A percentile compares a stretch with the other conserved stretches of the same genome.
phyloP scores from a whole-genome alignment of 768 basidiomycete species.

The Postia placenta region DNA sequence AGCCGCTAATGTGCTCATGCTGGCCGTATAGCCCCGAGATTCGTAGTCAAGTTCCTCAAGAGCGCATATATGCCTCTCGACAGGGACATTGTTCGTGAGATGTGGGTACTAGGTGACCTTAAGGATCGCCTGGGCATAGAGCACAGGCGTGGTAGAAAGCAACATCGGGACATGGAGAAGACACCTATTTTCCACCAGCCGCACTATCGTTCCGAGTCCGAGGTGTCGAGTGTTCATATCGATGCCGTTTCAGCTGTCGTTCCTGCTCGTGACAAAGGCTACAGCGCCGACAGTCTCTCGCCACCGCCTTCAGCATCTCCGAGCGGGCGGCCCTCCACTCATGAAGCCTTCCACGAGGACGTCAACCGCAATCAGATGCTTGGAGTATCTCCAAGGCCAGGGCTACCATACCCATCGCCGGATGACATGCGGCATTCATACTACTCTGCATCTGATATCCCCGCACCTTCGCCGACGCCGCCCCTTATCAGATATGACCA shows the following conservation, averaged over 20 bases:
- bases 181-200: slow-evolving; percentile 67
- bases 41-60: slow-evolving; percentile 66
- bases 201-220: slow-evolving; percentile 61
- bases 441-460: slow-evolving; percentile 48
- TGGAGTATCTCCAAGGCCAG: slow-evolving; percentile 1
- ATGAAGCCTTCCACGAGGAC: slow-evolving; percentile 1
- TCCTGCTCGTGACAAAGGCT: slow-evolving; percentile 6
- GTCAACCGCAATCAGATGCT: slow-evolving; percentile 5
- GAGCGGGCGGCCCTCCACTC: slow-evolving; percentile 4
- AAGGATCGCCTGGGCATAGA: slow-evolving; percentile 75
- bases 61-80: slow-evolving; percentile 76
- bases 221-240: slow-evolving; percentile 34
- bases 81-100: slow-evolving; percentile 88
- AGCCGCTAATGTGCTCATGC: background rate
- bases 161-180: slow-evolving; percentile 44
- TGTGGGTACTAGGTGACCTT: slow-evolving; percentile 79
- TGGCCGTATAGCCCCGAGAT: slow-evolving; percentile 62
- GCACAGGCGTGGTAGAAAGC: slow-evolving; percentile 49
- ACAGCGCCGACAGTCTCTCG: slow-evolving; percentile 9
- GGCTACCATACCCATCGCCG: slow-evolving; percentile 4
- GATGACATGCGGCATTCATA: slow-evolving; percentile 38
- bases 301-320: slow-evolving; percentile 14
- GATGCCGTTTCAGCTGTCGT: slow-evolving; percentile 4
- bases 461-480: slow-evolving; percentile 50
- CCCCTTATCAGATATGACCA: slow-evolving; percentile 18